phyloP scores from a whole-genome alignment of 768 basidiomycete species.

The Lentinus tigrinus region DNA sequence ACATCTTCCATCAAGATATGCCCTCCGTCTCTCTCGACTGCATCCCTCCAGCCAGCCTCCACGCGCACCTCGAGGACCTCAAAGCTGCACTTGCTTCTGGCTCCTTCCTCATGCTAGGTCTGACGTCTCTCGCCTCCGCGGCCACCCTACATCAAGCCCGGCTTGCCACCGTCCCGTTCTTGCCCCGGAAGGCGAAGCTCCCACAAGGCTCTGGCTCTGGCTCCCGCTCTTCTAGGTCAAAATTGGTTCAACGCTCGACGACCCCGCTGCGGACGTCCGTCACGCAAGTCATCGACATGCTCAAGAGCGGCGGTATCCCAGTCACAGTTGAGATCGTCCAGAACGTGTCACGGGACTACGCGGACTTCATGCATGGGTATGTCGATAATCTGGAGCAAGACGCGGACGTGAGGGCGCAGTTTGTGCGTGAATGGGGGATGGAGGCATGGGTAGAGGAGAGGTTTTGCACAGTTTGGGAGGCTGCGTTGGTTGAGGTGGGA shows the following conservation, averaged over 20 bases:
- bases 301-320: constrained; percentile 20
- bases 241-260: neutral
- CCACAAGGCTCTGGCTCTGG: no score
- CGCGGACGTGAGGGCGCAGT: constrained; percentile 8
- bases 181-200: constrained; percentile 13
- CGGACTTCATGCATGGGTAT: constrained; percentile 14
- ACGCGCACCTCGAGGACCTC: constrained; percentile 13
- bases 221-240: neutral
- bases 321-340: constrained; percentile 20
- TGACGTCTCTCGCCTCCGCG: constrained; percentile 19
- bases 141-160: constrained; percentile 1
- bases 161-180: constrained; percentile 22
- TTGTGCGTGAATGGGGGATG: constrained; percentile 20
- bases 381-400: constrained; percentile 19
- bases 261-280: constrained; percentile 21
- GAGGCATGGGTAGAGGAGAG: constrained; percentile 25
- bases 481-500: constrained; percentile 17
- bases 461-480: constrained; percentile 25
- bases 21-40: constrained; percentile 17
- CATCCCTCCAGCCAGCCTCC: constrained; percentile 10
- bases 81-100: constrained; percentile 15
- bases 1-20: constrained; percentile 4
- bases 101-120: constrained; percentile 11
- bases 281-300: constrained; percentile 12
- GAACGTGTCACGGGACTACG: constrained; percentile 25